Percentiles rank a stretch among this genome's conserved stretches.
Evolutionary conservation across 257 asterid species (phyloP).

Genomic region (Primulina tabacum): DNA sequence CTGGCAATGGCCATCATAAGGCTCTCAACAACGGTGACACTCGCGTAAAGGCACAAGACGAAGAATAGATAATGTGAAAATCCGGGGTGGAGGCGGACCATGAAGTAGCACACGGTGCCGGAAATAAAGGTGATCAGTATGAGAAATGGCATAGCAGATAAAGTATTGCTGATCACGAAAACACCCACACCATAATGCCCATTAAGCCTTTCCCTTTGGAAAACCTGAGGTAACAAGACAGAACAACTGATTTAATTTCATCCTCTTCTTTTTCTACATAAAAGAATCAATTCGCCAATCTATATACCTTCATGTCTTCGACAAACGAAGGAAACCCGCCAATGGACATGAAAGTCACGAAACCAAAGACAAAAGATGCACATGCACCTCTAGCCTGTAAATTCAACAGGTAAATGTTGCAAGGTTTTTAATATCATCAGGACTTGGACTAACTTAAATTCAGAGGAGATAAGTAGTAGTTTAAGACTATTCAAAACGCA

Average conservation of each 20-base stretch:
- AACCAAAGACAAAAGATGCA: slow-evolving; percentile 92
- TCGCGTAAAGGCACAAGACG: slow-evolving; percentile 74
- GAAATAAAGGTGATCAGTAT: slow-evolving; percentile 73
- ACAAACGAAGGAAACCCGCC: slow-evolving; percentile 99
- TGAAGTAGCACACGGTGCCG: slow-evolving; percentile 91
- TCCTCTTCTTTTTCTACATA: not conserved
- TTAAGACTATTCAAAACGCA: not conserved
- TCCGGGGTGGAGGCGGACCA: slow-evolving; percentile 94
- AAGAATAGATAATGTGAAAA: slow-evolving; percentile 74
- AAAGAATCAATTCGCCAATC: not conserved
- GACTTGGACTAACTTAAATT: not conserved
- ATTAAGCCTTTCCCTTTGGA: slow-evolving; percentile 88
- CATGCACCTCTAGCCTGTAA: slow-evolving; percentile 96
- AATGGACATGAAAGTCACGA: slow-evolving; percentile 93
- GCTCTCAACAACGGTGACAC: slow-evolving; percentile 98
- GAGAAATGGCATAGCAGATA: slow-evolving; percentile 88
- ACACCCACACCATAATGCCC: slow-evolving; percentile 98
- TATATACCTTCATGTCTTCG: slow-evolving; percentile 88
- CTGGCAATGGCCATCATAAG: slow-evolving; percentile 99
- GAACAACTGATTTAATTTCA: not conserved
- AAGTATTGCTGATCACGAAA: slow-evolving; percentile 87
- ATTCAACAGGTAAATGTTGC: not conserved
- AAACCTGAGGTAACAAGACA: slow-evolving; percentile 48
- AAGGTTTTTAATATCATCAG: not conserved
- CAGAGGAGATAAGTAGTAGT: not conserved